Conservation (phyloP, 257 asterid genomes). For the Nemophila menziesii region DNA sequence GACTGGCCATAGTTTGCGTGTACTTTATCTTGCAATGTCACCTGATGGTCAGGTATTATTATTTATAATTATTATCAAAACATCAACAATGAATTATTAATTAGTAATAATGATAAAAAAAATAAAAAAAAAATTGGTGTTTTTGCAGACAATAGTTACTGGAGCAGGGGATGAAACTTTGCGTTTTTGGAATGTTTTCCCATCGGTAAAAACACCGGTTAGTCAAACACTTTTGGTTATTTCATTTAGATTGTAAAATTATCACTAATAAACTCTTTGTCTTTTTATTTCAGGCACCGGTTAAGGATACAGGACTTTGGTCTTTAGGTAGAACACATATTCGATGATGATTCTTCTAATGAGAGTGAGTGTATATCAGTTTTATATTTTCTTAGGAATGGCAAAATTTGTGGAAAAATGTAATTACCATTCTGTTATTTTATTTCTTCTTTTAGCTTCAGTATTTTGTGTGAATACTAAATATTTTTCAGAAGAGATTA, state of each 20-base stretch:
- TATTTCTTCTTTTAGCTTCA: no score
- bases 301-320: slow-evolving; percentile 83
- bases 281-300: slow-evolving; percentile 41
- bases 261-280: background rate
- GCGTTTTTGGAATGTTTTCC: slow-evolving; percentile 87
- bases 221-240: slow-evolving; percentile 16
- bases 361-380: no score
- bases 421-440: no score
- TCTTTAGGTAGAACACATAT: slow-evolving; percentile 86
- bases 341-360: slow-evolving; percentile 21
- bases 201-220: slow-evolving; percentile 73
- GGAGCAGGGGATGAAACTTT: slow-evolving; percentile 98
- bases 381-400: no score
- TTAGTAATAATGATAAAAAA: no score
- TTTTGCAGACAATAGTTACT: slow-evolving; percentile 76
- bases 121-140: background rate
- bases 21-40: slow-evolving; percentile 85
- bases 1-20: slow-evolving; percentile 84
- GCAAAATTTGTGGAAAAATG: no score
- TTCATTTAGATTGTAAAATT: no score
- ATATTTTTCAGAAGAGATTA: no score
- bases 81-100: no score
- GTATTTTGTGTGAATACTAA: no score
- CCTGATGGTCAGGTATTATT: slow-evolving; percentile 96
- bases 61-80: no score